Percentiles rank a stretch among this genome's conserved stretches.
phyloP scores from a whole-genome alignment of 352 stramenopile species.

The Phytopythium chamaehyphon region DNA sequence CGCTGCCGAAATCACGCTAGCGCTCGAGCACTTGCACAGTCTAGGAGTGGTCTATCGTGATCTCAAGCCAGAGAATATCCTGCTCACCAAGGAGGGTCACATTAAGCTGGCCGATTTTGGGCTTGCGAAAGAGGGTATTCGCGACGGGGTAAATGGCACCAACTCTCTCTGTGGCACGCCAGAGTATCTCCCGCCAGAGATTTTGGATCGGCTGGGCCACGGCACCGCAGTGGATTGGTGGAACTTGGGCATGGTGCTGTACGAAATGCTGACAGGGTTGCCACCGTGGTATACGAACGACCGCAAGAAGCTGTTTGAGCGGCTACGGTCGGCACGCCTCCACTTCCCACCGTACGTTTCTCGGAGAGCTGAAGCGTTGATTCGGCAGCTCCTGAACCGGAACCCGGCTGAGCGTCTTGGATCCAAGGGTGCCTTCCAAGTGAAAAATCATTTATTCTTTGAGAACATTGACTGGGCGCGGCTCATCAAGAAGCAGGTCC shows the following conservation, averaged over 20 bases:
- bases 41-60: conserved; percentile 83
- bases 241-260: conserved; percentile 82
- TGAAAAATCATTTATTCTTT: conserved; percentile 80
- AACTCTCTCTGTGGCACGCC: conserved; percentile 86
- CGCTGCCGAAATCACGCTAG: conserved; percentile 81
- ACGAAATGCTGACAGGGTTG: conserved; percentile 81
- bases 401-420: conserved; percentile 68
- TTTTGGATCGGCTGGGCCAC: conserved; percentile 72
- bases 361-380: conserved; percentile 62
- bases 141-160: conserved; percentile 52
- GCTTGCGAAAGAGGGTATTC: conserved; percentile 77
- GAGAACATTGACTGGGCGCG: conserved; percentile 69
- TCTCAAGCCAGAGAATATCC: conserved; percentile 73
- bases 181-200: conserved; percentile 87
- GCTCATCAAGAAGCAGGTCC: conserved; percentile 53
- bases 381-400: conserved; percentile 76
- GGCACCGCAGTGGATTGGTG: conserved; percentile 94
- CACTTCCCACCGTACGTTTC: conserved; percentile 86
- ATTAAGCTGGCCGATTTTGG: conserved; percentile 91
- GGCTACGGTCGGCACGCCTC: conserved; percentile 67
- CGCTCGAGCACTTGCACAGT: conserved; percentile 79
- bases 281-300: conserved; percentile 89
- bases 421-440: conserved; percentile 57
- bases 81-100: conserved; percentile 72
- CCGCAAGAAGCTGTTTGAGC: conserved; percentile 86